Evolutionary conservation across 164 flowering plant species (phyloP), one percentile per base, ranked within the genome.

Genomic region (Paratinospora sagittata): DNA sequence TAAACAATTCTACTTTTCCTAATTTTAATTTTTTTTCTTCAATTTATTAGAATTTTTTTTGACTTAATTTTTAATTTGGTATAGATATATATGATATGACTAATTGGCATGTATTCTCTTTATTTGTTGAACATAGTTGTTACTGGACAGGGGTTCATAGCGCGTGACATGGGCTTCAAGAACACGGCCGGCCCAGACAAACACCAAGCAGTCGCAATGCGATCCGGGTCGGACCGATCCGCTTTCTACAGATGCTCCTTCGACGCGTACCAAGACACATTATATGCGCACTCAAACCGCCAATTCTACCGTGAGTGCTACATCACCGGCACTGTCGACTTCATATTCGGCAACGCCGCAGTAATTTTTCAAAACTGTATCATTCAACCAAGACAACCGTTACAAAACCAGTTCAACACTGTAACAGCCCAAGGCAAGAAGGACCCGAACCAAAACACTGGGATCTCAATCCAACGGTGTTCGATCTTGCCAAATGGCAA

Each of bases 361-460:
- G 92, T 78, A 7, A 85, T 90, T 8, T 78, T 89, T 76, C 97
- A 91, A 62, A 74, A 67, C 70, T 91, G 98, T 80, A 75, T 70
- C 43, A 89, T 93, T 73, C 74, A n/a, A 68, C 90, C 97, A 0
- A 78, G 97, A 55, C 88, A 88, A 74, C 93, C 97, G 0, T 17
- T 81, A 24, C 0, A 80, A 0, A 81, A 84, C 75, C 98, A 93
- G 66, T 81, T 82, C 77, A 81, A 81, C 81, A 87, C 92, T 64
- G 82, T 93, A 67, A 93, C 97, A 0, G 98, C 98, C 0, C 97
- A 93, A 62, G 98, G 98, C 19, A 88, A 86, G 78, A 84, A 74
- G 10, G 93, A 90, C 69, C 85, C 86, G 0, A 82, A 86, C 63
- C 90, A 86, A 72, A 88, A 83, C 84, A 82, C 90, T 0, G 98